Percentiles rank a stretch among this genome's conserved stretches.
These are phyloP conservation scores for Carallia pectinifolia DNA, from an alignment of 345 rosid genomes.

Conservation along the genomic window DNA sequence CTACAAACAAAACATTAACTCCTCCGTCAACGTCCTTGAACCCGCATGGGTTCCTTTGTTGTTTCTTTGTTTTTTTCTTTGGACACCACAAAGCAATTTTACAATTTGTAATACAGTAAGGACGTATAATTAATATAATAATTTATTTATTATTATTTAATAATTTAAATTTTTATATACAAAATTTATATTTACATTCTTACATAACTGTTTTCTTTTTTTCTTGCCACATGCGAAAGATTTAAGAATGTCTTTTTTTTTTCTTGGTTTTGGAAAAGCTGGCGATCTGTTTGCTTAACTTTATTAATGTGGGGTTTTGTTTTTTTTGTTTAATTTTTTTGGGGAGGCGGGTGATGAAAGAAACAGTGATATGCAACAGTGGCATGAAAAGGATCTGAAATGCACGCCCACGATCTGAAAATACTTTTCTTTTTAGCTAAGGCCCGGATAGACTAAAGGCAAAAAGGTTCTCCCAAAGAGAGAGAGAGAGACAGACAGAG, in stretches of 20 bases:
- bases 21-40: too few relatives aligned
- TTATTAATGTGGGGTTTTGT: background rate
- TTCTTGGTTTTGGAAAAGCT: conserved; percentile 2
- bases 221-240: too few relatives aligned
- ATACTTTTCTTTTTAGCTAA: background rate
- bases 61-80: background rate
- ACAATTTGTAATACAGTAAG: too few relatives aligned
- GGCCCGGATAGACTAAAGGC: background rate
- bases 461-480: background rate
- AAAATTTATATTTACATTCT: too few relatives aligned
- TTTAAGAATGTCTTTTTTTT: too few relatives aligned
- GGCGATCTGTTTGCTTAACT: background rate
- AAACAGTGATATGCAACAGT: conserved; percentile 10
- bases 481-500: background rate
- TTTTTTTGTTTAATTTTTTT: background rate
- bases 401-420: conserved; percentile 21
- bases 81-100: too few relatives aligned
- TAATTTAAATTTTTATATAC: too few relatives aligned
- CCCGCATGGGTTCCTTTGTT: background rate
- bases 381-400: conserved; percentile 21
- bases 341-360: background rate
- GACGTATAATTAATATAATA: too few relatives aligned
- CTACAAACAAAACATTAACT: too few relatives aligned
- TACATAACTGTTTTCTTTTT: too few relatives aligned
- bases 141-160: too few relatives aligned